These are phyloP conservation scores for Pleurotus eryngii DNA, from an alignment of 768 basidiomycete species.

Conservation along the genomic window DNA sequence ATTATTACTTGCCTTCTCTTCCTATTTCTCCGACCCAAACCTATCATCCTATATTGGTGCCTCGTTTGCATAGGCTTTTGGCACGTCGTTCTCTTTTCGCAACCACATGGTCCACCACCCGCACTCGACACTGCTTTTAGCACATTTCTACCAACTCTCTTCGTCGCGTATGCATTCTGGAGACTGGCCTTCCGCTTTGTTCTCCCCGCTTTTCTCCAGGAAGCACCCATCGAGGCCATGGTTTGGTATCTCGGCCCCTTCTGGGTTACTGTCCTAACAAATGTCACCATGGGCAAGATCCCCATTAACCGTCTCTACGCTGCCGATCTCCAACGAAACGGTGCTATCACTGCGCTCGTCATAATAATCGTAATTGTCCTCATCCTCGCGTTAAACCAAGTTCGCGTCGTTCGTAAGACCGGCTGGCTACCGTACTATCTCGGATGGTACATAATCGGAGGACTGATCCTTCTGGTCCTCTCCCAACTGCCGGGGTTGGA, in stretches of 20 bases:
- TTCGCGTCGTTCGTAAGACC: slow-evolving; percentile 79
- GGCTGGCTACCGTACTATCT: slow-evolving; percentile 80
- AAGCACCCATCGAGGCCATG: slow-evolving; percentile 67
- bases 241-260: slow-evolving; percentile 74
- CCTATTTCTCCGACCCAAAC: slow-evolving; percentile 66
- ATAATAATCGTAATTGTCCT: slow-evolving; percentile 63
- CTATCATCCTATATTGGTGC: slow-evolving; percentile 69
- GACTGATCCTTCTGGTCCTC: slow-evolving; percentile 61
- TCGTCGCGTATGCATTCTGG: slow-evolving; percentile 80
- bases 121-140: slow-evolving; percentile 69
- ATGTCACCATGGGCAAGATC: slow-evolving; percentile 66
- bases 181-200: slow-evolving; percentile 71
- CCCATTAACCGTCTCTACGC: slow-evolving; percentile 76
- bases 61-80: slow-evolving; percentile 84
- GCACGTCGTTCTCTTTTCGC: slow-evolving; percentile 79
- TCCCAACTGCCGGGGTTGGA: slow-evolving; percentile 65
- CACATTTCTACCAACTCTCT: slow-evolving; percentile 74
- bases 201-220: slow-evolving; percentile 57
- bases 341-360: slow-evolving; percentile 65
- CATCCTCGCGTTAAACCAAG: slow-evolving; percentile 65
- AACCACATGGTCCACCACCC: slow-evolving; percentile 65
- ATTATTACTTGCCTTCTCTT: slow-evolving; percentile 65
- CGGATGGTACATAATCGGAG: slow-evolving; percentile 69
- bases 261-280: slow-evolving; percentile 77
- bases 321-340: slow-evolving; percentile 65